Conservation (phyloP, 805 yeast species). For the Cyberlindnera subsufficiens region DNA sequence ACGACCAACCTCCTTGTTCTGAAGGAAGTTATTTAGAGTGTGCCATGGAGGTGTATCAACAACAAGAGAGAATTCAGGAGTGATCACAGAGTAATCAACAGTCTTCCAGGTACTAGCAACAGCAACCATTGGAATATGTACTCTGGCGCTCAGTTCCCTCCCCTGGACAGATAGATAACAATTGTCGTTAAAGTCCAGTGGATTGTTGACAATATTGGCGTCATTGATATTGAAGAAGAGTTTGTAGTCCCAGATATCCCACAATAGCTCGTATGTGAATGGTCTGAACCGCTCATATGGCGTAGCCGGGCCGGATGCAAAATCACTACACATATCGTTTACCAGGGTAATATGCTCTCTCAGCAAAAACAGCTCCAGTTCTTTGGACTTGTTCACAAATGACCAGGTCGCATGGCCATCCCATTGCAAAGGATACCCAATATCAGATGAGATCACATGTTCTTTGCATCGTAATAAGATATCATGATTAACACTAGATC, state of each 20-base stretch:
- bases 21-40: conserved; percentile 68
- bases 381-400: conserved; percentile 45
- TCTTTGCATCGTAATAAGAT: conserved; percentile 56
- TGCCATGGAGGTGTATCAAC: conserved; percentile 91
- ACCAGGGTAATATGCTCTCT: conserved; percentile 77
- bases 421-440: conserved; percentile 78
- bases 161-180: conserved; percentile 73
- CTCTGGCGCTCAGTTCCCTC: conserved; percentile 38
- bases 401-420: conserved; percentile 72
- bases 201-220: conserved; percentile 81
- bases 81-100: conserved; percentile 42
- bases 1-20: conserved; percentile 57
- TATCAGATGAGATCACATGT: conserved; percentile 48
- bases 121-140: conserved; percentile 54
- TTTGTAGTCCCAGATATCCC: conserved; percentile 54
- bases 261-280: conserved; percentile 50
- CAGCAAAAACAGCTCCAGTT: conserved; percentile 56
- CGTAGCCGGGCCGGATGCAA: conserved; percentile 62
- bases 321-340: conserved; percentile 70
- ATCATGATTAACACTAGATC: conserved; percentile 88
- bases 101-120: conserved; percentile 46
- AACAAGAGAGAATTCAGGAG: conserved; percentile 56
- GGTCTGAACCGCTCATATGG: conserved; percentile 80
- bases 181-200: conserved; percentile 78
- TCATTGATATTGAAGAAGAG: conserved; percentile 79